Evolutionary conservation across 306 rosid genomes (phyloP), one percentile per base, ranked within the genome.

Genomic region (Hippophae gyantsensis): DNA sequence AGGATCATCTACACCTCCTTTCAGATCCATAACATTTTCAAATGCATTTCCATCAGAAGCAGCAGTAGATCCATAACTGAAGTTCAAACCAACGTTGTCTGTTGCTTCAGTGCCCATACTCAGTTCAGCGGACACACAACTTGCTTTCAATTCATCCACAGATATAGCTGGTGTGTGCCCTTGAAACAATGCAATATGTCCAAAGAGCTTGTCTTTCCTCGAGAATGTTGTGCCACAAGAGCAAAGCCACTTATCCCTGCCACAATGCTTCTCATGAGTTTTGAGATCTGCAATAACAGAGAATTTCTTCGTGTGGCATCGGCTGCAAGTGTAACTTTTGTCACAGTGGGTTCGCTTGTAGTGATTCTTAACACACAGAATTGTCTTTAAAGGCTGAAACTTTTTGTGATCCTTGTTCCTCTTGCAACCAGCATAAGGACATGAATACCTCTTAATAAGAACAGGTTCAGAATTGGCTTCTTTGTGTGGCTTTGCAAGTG

Each of bases 191-290:
- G 99, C 86, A 72, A 93, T 88, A 75, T 93, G 99, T 48, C 99
- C 99, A 47, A 93, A 93, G 58, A 93, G 99, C 82, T 93, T 93
- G 86, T 93, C 99, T 74, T 93, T 93, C 82, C 99, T 84, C 6
- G 99, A 93, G 81, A 93, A 93, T 68, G 99, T 93, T n/a, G 99
- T 92, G 70, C 99, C 99, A 62, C 99, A 92, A 55, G 99, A 92
- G 69, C 99, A 92, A 26, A 92, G 84, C 99, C 99, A 92, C 69
- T 88, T 92, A 75, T 92, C 99, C 80, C 66, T 92, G 56, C 99
- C 99, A 65, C 99, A 92, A 66, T 92, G 99, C 79, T 92, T 92
- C 72, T 92, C 99, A 63, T 92, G 99, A 47, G 99, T 93, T 74
- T 93, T 93, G 32, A 93, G 99, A 73, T 93, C 99, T 8, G 99